A percentile compares a stretch with the other conserved stretches of the same genome.
Evolutionary conservation across 208 protist species (phyloP).

Genomic region (Herpetomonas samuelpessoai): DNA sequence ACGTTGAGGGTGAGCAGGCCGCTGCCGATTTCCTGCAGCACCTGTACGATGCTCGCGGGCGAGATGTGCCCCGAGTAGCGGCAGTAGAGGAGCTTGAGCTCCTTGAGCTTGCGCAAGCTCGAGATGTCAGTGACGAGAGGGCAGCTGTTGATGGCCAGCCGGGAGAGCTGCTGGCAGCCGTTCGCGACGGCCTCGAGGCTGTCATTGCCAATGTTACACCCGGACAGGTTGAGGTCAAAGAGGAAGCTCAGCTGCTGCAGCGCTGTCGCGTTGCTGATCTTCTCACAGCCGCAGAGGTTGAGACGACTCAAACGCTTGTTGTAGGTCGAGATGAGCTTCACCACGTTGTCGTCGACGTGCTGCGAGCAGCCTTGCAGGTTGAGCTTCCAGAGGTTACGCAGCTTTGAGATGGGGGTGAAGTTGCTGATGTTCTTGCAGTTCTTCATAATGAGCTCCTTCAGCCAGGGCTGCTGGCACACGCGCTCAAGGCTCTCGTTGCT

Average conservation of each 20-base stretch:
- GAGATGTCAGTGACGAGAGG: slow-evolving; percentile 42
- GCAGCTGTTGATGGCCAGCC: slow-evolving; percentile 77
- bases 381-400: slow-evolving; percentile 63
- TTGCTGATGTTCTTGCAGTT: slow-evolving; percentile 60
- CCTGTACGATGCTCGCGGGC: slow-evolving; percentile 31
- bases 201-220: slow-evolving; percentile 41
- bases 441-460: slow-evolving; percentile 55
- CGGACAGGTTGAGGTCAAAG: slow-evolving; percentile 69
- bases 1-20: slow-evolving; percentile 68
- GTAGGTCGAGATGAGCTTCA: slow-evolving; percentile 50
- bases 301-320: slow-evolving; percentile 66
- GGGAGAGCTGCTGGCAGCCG: slow-evolving; percentile 58
- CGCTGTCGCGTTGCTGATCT: slow-evolving; percentile 45
- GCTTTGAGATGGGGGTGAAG: slow-evolving; percentile 38
- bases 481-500: slow-evolving; percentile 63
- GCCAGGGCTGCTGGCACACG: slow-evolving; percentile 47
- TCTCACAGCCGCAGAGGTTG: slow-evolving; percentile 68
- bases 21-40: slow-evolving; percentile 41
- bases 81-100: slow-evolving; percentile 76
- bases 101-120: slow-evolving; percentile 34
- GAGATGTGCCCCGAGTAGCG: slow-evolving; percentile 70
- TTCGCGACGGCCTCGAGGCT: slow-evolving; percentile 45
- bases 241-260: slow-evolving; percentile 50
- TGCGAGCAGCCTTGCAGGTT: slow-evolving; percentile 66
- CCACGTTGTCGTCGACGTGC: slow-evolving; percentile 46